Evolutionary conservation across 1,284 basidiomycete genomes (phyloP).

Genomic region (Rhodotorula mucilaginosa): DNA sequence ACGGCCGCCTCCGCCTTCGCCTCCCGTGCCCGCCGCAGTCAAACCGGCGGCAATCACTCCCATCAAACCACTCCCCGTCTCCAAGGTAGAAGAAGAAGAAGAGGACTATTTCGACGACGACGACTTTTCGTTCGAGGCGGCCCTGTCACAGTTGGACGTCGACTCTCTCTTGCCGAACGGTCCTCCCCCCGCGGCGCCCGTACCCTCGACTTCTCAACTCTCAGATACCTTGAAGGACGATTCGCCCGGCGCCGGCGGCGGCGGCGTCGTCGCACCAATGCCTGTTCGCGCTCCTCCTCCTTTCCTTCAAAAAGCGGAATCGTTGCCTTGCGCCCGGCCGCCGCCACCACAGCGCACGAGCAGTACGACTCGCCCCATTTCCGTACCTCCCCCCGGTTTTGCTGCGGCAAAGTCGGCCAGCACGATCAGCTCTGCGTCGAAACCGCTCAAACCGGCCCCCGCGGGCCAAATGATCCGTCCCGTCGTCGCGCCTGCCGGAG

Average conservation of each 20-base stretch:
- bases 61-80: not conserved
- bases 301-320: too few species aligned
- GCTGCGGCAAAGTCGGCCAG: too few species aligned
- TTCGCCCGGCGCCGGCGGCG: too few species aligned
- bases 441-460: not conserved
- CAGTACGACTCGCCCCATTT: too few species aligned
- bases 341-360: not conserved
- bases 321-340: not conserved
- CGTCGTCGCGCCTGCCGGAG: not conserved
- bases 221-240: too few species aligned
- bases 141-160: slow-evolving; percentile 25
- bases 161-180: not conserved
- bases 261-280: too few species aligned
- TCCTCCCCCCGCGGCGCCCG: not conserved
- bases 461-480: not conserved
- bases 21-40: not conserved
- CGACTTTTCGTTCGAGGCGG: slow-evolving; percentile 24
- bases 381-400: too few species aligned
- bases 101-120: not conserved
- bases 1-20: too few species aligned
- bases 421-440: too few species aligned
- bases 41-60: not conserved
- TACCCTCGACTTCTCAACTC: too few species aligned
- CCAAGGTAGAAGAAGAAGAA: not conserved
- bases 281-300: too few species aligned